phyloP scores from a whole-genome alignment of 768 basidiomycete genomes.

The Ramaria rubella region DNA sequence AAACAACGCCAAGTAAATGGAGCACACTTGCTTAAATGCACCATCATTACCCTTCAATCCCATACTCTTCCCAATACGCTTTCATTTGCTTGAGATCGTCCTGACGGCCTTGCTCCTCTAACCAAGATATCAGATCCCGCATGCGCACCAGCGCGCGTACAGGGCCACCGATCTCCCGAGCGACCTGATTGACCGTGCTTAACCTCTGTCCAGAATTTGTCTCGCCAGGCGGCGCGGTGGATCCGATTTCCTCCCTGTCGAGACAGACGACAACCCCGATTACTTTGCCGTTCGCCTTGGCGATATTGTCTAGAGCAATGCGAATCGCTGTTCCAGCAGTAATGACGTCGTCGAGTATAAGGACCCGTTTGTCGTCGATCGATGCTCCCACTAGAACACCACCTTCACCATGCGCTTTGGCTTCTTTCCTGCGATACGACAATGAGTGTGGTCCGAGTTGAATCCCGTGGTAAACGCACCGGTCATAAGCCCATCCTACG shows the following conservation, averaged over 20 bases:
- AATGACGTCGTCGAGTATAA: constrained; percentile 95
- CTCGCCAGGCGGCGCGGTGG: constrained; percentile 63
- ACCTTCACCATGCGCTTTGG: constrained; percentile 94
- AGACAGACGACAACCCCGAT: constrained; percentile 85
- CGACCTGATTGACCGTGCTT: constrained; percentile 81
- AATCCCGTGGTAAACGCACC: constrained; percentile 23
- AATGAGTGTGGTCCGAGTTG: neutral
- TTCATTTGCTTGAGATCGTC: constrained; percentile 67
- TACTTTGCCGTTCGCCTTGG: constrained; percentile 63
- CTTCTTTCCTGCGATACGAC: constrained; percentile 55
- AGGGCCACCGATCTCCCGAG: constrained; percentile 59
- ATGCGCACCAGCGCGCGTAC: constrained; percentile 81
- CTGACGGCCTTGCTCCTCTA: constrained; percentile 59
- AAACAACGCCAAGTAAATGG: neutral
- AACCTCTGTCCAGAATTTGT: constrained; percentile 59
- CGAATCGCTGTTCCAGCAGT: constrained; percentile 88
- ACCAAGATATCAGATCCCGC: constrained; percentile 78
- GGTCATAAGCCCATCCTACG: constrained; percentile 85
- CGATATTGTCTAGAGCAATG: constrained; percentile 70
- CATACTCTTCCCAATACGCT: constrained; percentile 70
- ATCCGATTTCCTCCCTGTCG: constrained; percentile 81
- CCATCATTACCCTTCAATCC: constrained; percentile 26
- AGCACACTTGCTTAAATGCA: neutral
- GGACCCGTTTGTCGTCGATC: constrained; percentile 72
- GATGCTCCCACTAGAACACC: constrained; percentile 83